Evolutionary conservation across 1,139 yeast genomes (phyloP).

Genomic region (Lodderomyces metapsilosis): DNA sequence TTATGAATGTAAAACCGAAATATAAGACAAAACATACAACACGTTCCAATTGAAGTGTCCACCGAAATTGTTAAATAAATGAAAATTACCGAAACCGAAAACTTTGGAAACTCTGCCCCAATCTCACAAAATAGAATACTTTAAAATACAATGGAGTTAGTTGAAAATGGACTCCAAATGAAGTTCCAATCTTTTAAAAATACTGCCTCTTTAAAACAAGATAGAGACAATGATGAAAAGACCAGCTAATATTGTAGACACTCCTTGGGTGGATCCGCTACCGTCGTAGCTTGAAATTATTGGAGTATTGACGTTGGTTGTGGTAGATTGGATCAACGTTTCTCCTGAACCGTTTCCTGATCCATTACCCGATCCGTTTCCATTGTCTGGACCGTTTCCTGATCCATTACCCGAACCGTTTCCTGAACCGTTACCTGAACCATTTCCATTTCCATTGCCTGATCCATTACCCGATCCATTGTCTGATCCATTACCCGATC

Average conservation of each 20-base stretch:
- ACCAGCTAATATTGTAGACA: background rate
- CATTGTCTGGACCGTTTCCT: background rate
- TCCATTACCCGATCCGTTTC: background rate
- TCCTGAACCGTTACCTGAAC: slow-evolving; percentile 1
- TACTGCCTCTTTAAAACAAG: background rate
- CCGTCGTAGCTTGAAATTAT: slow-evolving; percentile 1
- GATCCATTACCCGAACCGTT: background rate
- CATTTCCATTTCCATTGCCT: background rate
- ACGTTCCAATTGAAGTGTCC: too few relatives aligned
- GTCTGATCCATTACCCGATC: background rate
- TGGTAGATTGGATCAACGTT: background rate
- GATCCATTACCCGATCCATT: slow-evolving; percentile 1
- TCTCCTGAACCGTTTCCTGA: slow-evolving; percentile 1
- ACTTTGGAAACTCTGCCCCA: too few relatives aligned
- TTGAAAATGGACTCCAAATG: too few relatives aligned
- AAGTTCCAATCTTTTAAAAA: too few relatives aligned
- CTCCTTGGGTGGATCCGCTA: background rate
- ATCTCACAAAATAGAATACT: too few relatives aligned
- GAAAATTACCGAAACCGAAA: too few relatives aligned
- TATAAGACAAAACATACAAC: too few relatives aligned
- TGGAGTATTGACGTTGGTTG: background rate
- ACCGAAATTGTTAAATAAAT: too few relatives aligned
- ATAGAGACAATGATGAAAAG: background rate
- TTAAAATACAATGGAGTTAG: too few relatives aligned
- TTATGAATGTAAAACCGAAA: too few relatives aligned